Conservation (phyloP, 2,329 filamentous ascomycete species). For the Phyllosticta capitalensis region DNA sequence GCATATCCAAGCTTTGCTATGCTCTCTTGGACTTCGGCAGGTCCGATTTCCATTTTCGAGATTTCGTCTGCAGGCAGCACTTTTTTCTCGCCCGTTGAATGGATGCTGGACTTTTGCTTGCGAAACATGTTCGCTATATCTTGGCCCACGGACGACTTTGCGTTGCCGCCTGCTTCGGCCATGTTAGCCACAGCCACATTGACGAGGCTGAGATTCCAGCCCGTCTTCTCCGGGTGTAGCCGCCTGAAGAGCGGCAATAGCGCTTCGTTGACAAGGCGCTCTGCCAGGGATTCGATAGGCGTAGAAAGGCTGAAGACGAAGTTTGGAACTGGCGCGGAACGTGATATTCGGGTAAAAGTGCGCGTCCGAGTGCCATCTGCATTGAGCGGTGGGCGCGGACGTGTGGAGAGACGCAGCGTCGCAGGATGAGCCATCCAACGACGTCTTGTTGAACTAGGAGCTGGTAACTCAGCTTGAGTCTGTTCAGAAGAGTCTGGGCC, state of each 20-base stretch:
- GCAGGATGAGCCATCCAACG: conserved; percentile 71
- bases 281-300: conserved; percentile 50
- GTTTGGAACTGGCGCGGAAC: conserved; percentile 61
- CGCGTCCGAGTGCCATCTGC: conserved; percentile 37
- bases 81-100: conserved; percentile 51
- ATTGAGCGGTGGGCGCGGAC: conserved; percentile 49
- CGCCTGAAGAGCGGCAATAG: conserved; percentile 65
- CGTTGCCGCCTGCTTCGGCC: conserved; percentile 39
- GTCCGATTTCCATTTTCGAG: neutral
- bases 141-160: conserved; percentile 45
- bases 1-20: neutral
- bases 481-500: neutral
- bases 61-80: conserved; percentile 15
- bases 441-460: conserved; percentile 17
- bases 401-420: conserved; percentile 71
- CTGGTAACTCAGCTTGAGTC: neutral
- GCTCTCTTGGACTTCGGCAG: conserved; percentile 1
- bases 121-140: conserved; percentile 80
- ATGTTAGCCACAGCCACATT: conserved; percentile 88
- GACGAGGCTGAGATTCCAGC: conserved; percentile 73
- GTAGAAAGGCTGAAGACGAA: conserved; percentile 61
- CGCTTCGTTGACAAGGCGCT: conserved; percentile 59
- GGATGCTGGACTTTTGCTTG: conserved; percentile 58
- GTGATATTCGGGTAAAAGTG: conserved; percentile 61
- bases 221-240: conserved; percentile 57